Base-by-base conservation (phyloP, 352 stramenopile genomes). In the Pythium rishiriense region DNA sequence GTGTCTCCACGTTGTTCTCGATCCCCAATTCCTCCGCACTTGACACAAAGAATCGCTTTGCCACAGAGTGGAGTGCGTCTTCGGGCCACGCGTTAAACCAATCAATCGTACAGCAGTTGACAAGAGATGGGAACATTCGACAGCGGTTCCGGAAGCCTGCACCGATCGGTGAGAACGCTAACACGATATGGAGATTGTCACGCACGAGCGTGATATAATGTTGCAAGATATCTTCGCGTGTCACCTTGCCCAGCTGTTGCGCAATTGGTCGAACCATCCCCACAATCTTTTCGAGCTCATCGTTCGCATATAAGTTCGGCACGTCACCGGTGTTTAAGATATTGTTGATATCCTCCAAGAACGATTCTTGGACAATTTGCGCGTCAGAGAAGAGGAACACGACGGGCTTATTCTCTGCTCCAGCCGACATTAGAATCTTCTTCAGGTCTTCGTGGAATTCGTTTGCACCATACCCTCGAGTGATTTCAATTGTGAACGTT, bases 71-170 rank as follows among this genome's bases (percentile, higher is more conserved):
- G 0, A 98, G 74, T 1, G 95, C 94, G 65, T 98, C 95, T 1
- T 79, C 76, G 2, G 95, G 95, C 95, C 95, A 98, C 14, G 92
- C 87, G 6, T 89, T 98, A 69, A 98, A 98, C 95, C 95, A 98
- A 66, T 98, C 94, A 66, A 98, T 98, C 19, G 93, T 97, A 62
- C 95, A 98, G 70, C 95, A 98, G 65, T 98, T 98, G 73, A 98
- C 97, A 8, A 98, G 79, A 29, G 91, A 97, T 10, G 95, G 95
- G 74, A 98, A 98, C 62, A 98, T 97, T 31, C 95, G 87, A 25
- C 98, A 73, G 4, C 95, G 76, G 47, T 98, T 91, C 8, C 95
- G 68, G 65, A 98, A 98, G 1, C 94, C 95, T 24, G 97, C 90
- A 4, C 95, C 95, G 49, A 98, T 98, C 6, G 95, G 95, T 0